Evolutionary conservation across 2,329 filamentous ascomycete species (phyloP).

Genomic region (Eutypa lata): DNA sequence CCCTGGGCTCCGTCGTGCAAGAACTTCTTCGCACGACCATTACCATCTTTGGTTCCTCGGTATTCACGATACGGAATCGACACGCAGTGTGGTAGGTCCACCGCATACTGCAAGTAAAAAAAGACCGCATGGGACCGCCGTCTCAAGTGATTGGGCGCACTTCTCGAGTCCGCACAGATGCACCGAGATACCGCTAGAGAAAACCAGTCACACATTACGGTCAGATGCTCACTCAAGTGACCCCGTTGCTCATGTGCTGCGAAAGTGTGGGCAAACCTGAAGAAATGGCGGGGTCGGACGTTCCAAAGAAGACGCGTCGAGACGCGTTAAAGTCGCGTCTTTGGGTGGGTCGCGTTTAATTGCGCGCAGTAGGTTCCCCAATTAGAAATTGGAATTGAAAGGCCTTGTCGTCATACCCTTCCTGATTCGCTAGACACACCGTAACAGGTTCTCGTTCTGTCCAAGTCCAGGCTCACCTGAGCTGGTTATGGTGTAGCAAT

Average conservation of each 20-base stretch:
- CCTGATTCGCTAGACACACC: neutral
- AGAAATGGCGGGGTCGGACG: neutral
- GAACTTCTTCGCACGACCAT: too few species aligned
- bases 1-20: too few species aligned
- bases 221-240: too few species aligned
- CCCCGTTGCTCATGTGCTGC: neutral
- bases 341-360: constrained; percentile 16
- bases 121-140: too few species aligned
- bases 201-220: too few species aligned
- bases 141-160: too few species aligned
- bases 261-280: constrained; percentile 2
- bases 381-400: neutral
- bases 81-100: too few species aligned
- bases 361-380: neutral
- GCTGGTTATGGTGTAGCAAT: neutral
- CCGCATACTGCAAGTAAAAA: too few species aligned
- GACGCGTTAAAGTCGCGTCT: constrained; percentile 19
- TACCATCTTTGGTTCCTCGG: too few species aligned
- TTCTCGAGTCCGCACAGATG: too few species aligned
- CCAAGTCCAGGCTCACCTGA: neutral
- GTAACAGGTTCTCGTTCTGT: neutral
- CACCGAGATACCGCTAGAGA: too few species aligned
- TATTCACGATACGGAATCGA: too few species aligned
- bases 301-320: constrained; percentile 9
- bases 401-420: neutral